These are phyloP conservation scores for Penicillium robsamsonii DNA, from an alignment of 495 filamentous ascomycete genomes.

Conservation along the genomic window DNA sequence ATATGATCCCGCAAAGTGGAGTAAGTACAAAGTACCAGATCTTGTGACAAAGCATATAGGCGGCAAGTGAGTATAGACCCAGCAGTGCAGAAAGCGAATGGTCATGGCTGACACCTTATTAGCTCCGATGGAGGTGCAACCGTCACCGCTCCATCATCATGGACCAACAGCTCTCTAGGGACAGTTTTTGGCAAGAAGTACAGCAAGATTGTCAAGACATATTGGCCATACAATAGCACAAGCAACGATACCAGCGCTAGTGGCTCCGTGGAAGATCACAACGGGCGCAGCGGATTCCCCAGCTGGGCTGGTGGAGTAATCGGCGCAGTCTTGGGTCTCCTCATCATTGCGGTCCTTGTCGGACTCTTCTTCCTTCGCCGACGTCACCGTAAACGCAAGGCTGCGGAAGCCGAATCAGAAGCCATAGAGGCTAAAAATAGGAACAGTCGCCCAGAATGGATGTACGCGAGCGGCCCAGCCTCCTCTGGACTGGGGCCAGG, in stretches of 20 bases:
- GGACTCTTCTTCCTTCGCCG: constrained; percentile 56
- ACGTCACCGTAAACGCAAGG: constrained; percentile 27
- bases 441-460: background rate
- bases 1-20: constrained; percentile 59
- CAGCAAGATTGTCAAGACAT: constrained; percentile 51
- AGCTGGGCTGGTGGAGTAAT: constrained; percentile 62
- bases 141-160: constrained; percentile 45
- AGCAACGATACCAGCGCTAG: background rate
- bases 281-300: constrained; percentile 46
- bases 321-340: constrained; percentile 62
- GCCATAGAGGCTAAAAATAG: background rate
- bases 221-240: constrained; percentile 56
- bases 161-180: constrained; percentile 49
- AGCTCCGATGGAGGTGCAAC: constrained; percentile 60
- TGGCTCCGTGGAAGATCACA: background rate
- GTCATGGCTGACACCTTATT: background rate
- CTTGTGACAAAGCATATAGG: constrained; percentile 58
- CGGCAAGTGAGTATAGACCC: constrained; percentile 45
- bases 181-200: constrained; percentile 58
- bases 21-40: constrained; percentile 61
- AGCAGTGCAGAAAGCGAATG: background rate
- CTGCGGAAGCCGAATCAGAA: background rate
- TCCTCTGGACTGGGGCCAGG: background rate
- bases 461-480: constrained; percentile 2
- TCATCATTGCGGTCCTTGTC: constrained; percentile 56